These are phyloP conservation scores for Microbotryum silenes-acaulis DNA, from an alignment of 1,284 basidiomycete genomes.

Conservation along the genomic window DNA sequence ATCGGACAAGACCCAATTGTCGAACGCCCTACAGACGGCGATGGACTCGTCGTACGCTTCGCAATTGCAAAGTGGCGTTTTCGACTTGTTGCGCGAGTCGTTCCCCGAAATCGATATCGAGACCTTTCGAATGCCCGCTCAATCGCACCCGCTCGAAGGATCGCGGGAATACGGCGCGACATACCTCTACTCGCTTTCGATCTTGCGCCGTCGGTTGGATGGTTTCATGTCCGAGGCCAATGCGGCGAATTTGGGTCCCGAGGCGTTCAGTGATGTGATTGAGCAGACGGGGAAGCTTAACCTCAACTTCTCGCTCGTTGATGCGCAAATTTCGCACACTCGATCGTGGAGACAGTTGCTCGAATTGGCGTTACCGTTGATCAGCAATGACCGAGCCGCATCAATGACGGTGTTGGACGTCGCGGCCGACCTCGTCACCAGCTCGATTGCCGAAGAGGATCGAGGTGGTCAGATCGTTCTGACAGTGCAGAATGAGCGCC, in stretches of 20 bases:
- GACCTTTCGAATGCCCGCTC: constrained; percentile 49
- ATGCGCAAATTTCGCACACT: constrained; percentile 64
- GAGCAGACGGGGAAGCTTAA: constrained; percentile 55
- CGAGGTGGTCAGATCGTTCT: constrained; percentile 77
- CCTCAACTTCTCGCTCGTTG: constrained; percentile 72
- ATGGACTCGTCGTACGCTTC: constrained; percentile 62
- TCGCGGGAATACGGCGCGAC: constrained; percentile 66
- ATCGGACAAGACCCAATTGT: constrained; percentile 54
- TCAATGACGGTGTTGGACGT: constrained; percentile 54
- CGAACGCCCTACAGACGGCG: constrained; percentile 53
- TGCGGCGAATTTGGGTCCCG: constrained; percentile 4
- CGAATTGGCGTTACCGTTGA: constrained; percentile 56
- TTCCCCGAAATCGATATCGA: constrained; percentile 40
- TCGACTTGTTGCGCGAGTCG: constrained; percentile 38
- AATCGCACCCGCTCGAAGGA: constrained; percentile 51
- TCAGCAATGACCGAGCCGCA: constrained; percentile 53
- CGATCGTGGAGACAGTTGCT: constrained; percentile 72
- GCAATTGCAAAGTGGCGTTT: constrained; percentile 52
- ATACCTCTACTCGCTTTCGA: constrained; percentile 55
- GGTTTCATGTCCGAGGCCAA: constrained; percentile 40
- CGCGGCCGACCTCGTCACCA: constrained; percentile 54
- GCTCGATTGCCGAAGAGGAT: constrained; percentile 59
- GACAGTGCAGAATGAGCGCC: constrained; percentile 64
- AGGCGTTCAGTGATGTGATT: constrained; percentile 37
- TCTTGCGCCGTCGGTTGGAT: constrained; percentile 37